phyloP scores from a whole-genome alignment of 208 protist species.

The Wallacemonas rigidus region DNA sequence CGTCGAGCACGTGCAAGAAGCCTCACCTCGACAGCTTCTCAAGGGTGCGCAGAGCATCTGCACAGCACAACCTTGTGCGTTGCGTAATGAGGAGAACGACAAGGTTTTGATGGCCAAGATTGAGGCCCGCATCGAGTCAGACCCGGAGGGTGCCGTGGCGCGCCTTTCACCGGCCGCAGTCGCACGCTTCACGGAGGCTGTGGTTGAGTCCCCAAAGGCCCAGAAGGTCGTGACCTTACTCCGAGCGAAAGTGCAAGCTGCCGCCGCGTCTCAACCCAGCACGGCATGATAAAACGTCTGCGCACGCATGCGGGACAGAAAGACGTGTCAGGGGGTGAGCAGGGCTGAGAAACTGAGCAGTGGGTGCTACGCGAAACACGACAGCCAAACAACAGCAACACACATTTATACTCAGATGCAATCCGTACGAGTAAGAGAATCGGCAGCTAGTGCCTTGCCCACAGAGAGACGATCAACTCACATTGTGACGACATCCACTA shows the following conservation, averaged over 20 bases:
- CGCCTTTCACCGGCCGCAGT: constrained; percentile 24
- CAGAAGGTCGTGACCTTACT: constrained; percentile 32
- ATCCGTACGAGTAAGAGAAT: background rate
- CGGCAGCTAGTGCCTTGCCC: background rate
- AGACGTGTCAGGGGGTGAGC: no score
- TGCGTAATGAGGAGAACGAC: constrained; percentile 52
- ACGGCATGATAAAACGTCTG: no score
- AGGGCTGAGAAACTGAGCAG: no score
- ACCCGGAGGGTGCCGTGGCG: constrained; percentile 31
- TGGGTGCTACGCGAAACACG: no score
- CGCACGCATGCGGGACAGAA: no score
- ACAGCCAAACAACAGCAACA: background rate
- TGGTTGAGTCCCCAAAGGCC: constrained; percentile 30
- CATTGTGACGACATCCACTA: background rate
- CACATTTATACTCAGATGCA: constrained; percentile 4
- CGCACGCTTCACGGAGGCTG: constrained; percentile 19
- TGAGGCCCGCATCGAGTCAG: constrained; percentile 33
- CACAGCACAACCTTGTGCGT: constrained; percentile 24
- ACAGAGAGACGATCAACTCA: background rate
- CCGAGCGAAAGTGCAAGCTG: background rate
- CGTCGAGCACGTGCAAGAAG: constrained; percentile 30
- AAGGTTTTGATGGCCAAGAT: constrained; percentile 33
- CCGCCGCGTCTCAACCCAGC: background rate
- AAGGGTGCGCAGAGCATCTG: constrained; percentile 31
- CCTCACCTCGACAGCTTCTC: constrained; percentile 36